Percentiles rank a stretch among this genome's conserved stretches.
Evolutionary conservation across 1,284 basidiomycete genomes (phyloP).

Genomic region (Sporisorium sorghi): DNA sequence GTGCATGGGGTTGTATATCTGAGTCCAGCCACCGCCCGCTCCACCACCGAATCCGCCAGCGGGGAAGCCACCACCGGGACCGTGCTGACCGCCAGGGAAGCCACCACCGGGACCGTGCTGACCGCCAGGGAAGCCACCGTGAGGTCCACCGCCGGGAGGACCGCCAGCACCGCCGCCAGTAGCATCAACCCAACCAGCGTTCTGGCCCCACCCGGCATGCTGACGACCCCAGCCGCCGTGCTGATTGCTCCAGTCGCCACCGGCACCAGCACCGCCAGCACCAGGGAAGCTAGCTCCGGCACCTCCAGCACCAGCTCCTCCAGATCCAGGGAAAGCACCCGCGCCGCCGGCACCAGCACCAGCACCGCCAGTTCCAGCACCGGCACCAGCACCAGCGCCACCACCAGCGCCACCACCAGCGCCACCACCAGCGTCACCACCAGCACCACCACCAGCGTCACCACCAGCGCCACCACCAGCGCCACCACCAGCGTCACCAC

Average conservation of each 20-base stretch:
- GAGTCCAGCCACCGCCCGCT: background rate
- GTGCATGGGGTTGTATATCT: slow-evolving; percentile 4
- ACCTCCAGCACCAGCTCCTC: background rate
- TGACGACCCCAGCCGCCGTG: slow-evolving; percentile 2
- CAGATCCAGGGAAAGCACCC: background rate
- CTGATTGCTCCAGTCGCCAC: background rate
- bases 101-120: background rate
- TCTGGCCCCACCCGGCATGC: slow-evolving; percentile 3
- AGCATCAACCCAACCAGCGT: slow-evolving; percentile 2
- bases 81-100: background rate
- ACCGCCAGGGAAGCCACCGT: background rate
- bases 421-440: background rate
- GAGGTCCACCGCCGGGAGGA: slow-evolving; percentile 2
- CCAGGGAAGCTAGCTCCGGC: too few relatives aligned
- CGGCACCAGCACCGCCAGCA: background rate
- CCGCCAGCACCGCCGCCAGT: background rate
- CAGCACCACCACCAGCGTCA: background rate
- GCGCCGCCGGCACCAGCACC: background rate
- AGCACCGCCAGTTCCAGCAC: background rate
- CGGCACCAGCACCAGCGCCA: background rate
- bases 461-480: slow-evolving; percentile 2
- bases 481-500: slow-evolving; percentile 3
- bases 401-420: background rate
- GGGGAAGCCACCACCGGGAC: background rate
- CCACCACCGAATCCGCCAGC: too few relatives aligned